Evolutionary conservation across 768 basidiomycete species (phyloP).

Genomic region (Podaxis sp.): DNA sequence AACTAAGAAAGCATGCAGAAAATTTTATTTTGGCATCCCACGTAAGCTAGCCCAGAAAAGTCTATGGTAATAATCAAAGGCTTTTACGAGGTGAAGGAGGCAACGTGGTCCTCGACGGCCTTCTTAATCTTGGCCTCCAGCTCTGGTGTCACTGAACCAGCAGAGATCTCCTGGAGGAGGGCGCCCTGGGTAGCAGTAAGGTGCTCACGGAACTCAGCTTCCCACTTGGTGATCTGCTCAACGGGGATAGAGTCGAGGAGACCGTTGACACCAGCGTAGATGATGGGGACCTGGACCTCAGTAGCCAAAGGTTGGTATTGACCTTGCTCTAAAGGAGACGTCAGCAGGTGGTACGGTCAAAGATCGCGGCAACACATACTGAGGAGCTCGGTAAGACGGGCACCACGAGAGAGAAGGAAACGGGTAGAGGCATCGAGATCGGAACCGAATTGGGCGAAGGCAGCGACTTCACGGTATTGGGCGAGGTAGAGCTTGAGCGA

Average conservation of each 20-base stretch:
- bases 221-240: slow-evolving; percentile 92
- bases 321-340: slow-evolving; percentile 74
- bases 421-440: slow-evolving; percentile 99
- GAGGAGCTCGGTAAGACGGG: slow-evolving; percentile 95
- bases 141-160: slow-evolving; percentile 83
- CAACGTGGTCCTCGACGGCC: slow-evolving; percentile 86
- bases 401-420: slow-evolving; percentile 96
- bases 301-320: slow-evolving; percentile 95
- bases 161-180: slow-evolving; percentile 83
- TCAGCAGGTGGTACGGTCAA: slow-evolving; percentile 15
- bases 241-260: slow-evolving; percentile 95
- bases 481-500: slow-evolving; percentile 99
- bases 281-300: slow-evolving; percentile 97
- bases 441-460: slow-evolving; percentile 99
- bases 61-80: slow-evolving; percentile 28
- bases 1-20: slow-evolving; percentile 16
- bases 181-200: slow-evolving; percentile 68
- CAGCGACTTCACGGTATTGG: slow-evolving; percentile 99
- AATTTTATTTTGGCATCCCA: slow-evolving; percentile 32
- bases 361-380: slow-evolving; percentile 45
- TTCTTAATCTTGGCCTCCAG: slow-evolving; percentile 95
- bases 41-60: slow-evolving; percentile 20
- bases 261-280: slow-evolving; percentile 99
- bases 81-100: slow-evolving; percentile 65
- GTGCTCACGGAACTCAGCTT: slow-evolving; percentile 88